Base-by-base conservation (phyloP, 2,329 filamentous ascomycete species). In the Talaromyces sp. region DNA sequence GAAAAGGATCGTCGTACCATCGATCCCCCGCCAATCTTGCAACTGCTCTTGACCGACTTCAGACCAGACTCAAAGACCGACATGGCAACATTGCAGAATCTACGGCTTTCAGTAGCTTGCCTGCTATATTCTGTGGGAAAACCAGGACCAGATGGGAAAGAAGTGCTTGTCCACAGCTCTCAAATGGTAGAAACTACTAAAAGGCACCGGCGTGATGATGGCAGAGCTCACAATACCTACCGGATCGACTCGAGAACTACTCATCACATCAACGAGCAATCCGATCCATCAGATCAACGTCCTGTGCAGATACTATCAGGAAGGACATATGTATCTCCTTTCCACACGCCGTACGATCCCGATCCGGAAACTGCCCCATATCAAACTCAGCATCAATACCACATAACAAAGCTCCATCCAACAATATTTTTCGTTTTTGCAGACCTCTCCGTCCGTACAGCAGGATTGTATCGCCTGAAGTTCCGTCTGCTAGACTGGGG, bases 361-460 rank as follows among this genome's bases (percentile, higher is more conserved):
- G 79, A 81, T 59, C 78, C 79, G 1, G 70, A 71, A 37, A 78
- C 76, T 3, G 76, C 79, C n/a, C 77, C 77, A 41, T 37, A 41
- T 41, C 47, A n/a, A n/a, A 9, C 33, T 22, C 37, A 33, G 13
- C 35, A 62, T 7, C 37, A 54, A 31, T 27, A 56, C 16, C 35
- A 45, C n/a, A 14, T 10, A 6, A 10, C n/a, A 16, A 52, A 24
- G 65, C 14, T 65, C 71, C 16, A 41, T 64, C 79, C 79, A 4
- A 75, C 78, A 22, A 75, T 77, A 1, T 82, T 82, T 67, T 82
- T 82, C 68, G 78, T 82, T 31, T 82, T 82, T 60, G 74, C 79
- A 0, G 81, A 82, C 67, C 74, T 82, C 1, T 82, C 80, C 3
- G 75, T 82, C 24, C 79, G 80, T 54, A 77, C 76, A 8, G 77